Evolutionary conservation across 495 filamentous ascomycete genomes (phyloP), one percentile per base, ranked within the genome.

Genomic region (Glonium stellatum): DNA sequence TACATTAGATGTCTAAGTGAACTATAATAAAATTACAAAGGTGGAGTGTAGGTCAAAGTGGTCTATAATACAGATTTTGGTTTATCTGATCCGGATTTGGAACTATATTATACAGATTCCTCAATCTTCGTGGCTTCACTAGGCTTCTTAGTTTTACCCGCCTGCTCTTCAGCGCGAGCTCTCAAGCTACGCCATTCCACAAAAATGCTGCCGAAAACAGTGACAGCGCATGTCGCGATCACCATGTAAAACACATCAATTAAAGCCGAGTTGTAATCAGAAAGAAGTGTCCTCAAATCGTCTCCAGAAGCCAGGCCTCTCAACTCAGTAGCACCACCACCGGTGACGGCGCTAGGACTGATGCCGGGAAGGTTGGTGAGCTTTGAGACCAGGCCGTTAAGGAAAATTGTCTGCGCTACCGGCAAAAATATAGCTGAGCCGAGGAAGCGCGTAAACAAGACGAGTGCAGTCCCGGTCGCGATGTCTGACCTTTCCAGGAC

Each of bases 361-460:
- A 39, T 39, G 15, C 36, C 15, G 8, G 36, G 36, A 39, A 39
- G 36, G 15, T 39, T 39, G 36, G 36, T 39, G 8, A 39, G 36
- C 36, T 39, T 39, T 15, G 36, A 39, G 36, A 31, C 27, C 27
- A 31, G 27, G 2, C 6, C 3, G 27, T 31, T 31, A 2, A 6
- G 2, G 27, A 31, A 31, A 6, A 31, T 6, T 2, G 2, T 31
- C 27, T 31, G 27, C 27, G 27, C 27, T 2, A 31, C 27, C 27
- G 50, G 12, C 11, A 63, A 13, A 27, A 53, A 50, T 9, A 63
- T 36, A 4, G 64, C 56, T 27, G 60, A 60, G 5, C 60, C 51
- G 1, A 66, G 11, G 13, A 25, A 46, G 23, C 62, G 59, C 9
- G 25, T 12, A 23, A 66, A 62, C 36, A 69, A 11, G 19, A 71